Evolutionary conservation across 2,329 filamentous ascomycete species (phyloP), one percentile per base, ranked within the genome.

Genomic region (Apiospora hydei): DNA sequence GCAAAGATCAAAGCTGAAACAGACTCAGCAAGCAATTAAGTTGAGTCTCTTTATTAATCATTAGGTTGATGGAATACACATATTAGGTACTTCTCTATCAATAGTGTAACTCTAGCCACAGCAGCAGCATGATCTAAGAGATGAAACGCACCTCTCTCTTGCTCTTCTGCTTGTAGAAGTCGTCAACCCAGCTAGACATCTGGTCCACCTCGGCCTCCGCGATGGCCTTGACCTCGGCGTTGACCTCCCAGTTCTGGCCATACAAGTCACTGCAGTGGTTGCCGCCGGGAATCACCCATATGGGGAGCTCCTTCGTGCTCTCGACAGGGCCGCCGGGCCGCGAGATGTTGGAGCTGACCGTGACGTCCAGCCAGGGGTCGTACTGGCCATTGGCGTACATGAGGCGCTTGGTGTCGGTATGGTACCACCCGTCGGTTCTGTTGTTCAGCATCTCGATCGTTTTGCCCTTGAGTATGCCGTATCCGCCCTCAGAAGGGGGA

Each of bases 151-250:
- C 64, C 11, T 44, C 69, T 11, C 70, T 44, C 49, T 51, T 74
- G 1, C 41, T 77, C 77, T 81, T 80, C 70, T 77, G 72, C 6
- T 73, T 74, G 70, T 84, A 84, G 69, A 81, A 91, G 78, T 90
- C 87, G 0, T 79, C 81, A 3, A 90, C 86, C 89, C 89, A 91
- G 30, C 76, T 78, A 74, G 83, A 85, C 74, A 91, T 85, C 78
- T 88, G 84, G 16, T 80, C 82, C 4, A 89, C 81, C 77, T 87
- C 84, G 38, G 83, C 82, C 75, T 89, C 82, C 51, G 88, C 85
- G 1, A 90, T 83, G 53, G 80, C 80, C 77, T 85, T 82, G 1
- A 85, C 84, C 0, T 84, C 88, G 0, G 80, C 82, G 76, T 91
- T 91, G 24, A 80, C 85, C 1, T 71, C 78, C 69, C 85, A 89